phyloP scores from a whole-genome alignment of 2,329 filamentous ascomycete species.

The Ophiostoma sp. region DNA sequence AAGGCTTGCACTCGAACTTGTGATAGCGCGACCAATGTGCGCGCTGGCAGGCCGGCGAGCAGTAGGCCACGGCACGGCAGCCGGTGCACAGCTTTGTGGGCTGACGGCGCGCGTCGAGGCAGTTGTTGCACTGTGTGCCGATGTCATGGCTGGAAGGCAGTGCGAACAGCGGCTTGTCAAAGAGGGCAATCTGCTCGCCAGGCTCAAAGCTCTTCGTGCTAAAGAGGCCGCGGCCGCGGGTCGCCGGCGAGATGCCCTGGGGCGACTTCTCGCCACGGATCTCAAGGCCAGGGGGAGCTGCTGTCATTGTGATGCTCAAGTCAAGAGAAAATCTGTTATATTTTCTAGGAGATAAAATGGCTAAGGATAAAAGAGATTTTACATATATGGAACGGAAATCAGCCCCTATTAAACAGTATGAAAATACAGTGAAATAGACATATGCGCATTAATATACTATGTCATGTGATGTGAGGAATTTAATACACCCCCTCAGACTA shows the following conservation, averaged over 20 bases:
- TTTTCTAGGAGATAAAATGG: not conserved
- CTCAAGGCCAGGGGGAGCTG: slow-evolving; percentile 22
- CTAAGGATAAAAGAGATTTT: no score
- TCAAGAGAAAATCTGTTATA: no score
- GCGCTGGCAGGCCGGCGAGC: slow-evolving; percentile 48
- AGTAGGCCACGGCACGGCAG: slow-evolving; percentile 52
- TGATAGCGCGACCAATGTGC: slow-evolving; percentile 50
- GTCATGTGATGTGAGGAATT: no score
- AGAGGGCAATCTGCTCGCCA: slow-evolving; percentile 43
- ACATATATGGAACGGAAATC: no score
- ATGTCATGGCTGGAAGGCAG: slow-evolving; percentile 44
- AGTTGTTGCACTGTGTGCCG: slow-evolving; percentile 44
- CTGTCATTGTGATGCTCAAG: slow-evolving; percentile 20
- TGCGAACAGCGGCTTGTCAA: slow-evolving; percentile 42
- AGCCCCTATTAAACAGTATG: no score
- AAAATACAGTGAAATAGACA: no score
- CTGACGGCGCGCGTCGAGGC: slow-evolving; percentile 34
- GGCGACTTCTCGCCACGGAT: slow-evolving; percentile 25
- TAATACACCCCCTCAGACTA: no score
- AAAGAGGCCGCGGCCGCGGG: slow-evolving; percentile 40
- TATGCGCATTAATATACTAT: no score
- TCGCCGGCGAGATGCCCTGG: not conserved
- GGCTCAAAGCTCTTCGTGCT: slow-evolving; percentile 41
- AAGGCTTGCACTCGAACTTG: slow-evolving; percentile 48
- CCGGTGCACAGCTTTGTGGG: slow-evolving; percentile 42